phyloP scores from a whole-genome alignment of 2,329 filamentous ascomycete genomes.

The Diaporthe sp. region DNA sequence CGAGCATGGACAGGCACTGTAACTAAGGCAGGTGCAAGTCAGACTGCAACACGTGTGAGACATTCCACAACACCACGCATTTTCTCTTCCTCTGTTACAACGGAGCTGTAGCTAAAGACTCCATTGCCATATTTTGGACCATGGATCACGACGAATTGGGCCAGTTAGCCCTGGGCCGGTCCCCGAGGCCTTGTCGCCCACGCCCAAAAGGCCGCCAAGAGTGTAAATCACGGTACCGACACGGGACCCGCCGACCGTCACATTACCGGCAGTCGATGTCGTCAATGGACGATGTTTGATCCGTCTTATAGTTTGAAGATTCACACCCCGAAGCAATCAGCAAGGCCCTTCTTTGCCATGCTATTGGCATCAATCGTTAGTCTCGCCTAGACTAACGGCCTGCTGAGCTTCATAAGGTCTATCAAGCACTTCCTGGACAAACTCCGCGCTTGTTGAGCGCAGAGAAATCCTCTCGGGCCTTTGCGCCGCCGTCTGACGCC shows the following conservation, averaged over 20 bases:
- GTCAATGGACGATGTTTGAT: neutral
- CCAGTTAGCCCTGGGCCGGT: neutral
- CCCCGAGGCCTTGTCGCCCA: neutral
- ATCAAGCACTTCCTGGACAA: neutral
- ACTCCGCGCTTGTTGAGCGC: neutral
- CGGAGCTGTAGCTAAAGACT: neutral
- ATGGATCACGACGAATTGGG: neutral
- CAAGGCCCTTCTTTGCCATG: no score
- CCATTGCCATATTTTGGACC: neutral
- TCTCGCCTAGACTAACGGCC: neutral
- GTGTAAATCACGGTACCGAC: neutral
- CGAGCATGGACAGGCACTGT: neutral
- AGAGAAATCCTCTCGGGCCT: neutral
- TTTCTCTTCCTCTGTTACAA: neutral
- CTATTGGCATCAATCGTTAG: neutral
- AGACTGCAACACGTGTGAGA: neutral
- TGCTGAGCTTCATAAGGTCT: no score
- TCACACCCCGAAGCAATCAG: neutral
- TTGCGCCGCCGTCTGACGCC: neutral
- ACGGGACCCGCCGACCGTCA: conserved; percentile 2
- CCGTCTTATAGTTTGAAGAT: neutral
- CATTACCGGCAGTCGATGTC: conserved; percentile 10
- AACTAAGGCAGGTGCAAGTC: neutral
- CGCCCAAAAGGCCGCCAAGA: neutral
- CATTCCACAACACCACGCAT: neutral